A percentile compares a stretch with the other conserved stretches of the same genome.
These are phyloP conservation scores for Aspergillus conjunctus DNA, from an alignment of 495 filamentous ascomycete genomes.

Conservation along the genomic window DNA sequence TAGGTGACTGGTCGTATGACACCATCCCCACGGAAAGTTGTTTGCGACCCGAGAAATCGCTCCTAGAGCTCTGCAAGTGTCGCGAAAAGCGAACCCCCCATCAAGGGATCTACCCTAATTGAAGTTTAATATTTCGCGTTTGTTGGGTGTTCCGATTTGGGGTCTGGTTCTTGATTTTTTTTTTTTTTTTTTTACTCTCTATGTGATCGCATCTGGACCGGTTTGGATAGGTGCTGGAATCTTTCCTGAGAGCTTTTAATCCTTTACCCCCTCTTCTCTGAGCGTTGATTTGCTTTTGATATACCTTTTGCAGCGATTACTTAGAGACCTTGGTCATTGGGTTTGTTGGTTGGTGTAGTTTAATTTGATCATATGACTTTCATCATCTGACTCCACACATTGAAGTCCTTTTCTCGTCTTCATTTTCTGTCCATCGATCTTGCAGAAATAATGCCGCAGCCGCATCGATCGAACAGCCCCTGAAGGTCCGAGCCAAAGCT, in stretches of 20 bases:
- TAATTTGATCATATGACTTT: too few species aligned
- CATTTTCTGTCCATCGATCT: not conserved
- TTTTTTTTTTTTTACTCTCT: not conserved
- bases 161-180: not conserved
- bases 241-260: not conserved
- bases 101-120: conserved; percentile 2
- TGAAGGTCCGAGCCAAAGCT: not conserved
- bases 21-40: not conserved
- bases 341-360: too few species aligned
- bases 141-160: not conserved
- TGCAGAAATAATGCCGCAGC: not conserved
- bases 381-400: too few species aligned
- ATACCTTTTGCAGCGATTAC: too few species aligned
- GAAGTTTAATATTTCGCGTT: not conserved
- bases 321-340: too few species aligned
- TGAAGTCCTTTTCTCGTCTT: not conserved
- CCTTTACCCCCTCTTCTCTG: not conserved
- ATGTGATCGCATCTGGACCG: not conserved
- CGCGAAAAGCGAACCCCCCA: not conserved
- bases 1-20: conserved; percentile 7
- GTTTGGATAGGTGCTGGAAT: not conserved
- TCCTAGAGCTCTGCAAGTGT: conserved; percentile 7
- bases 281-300: not conserved
- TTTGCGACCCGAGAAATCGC: conserved; percentile 8
- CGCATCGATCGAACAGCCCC: not conserved